Evolutionary conservation across 495 filamentous ascomycete species (phyloP), one percentile per base, ranked within the genome.

Genomic region (Penicillium antarcticum): DNA sequence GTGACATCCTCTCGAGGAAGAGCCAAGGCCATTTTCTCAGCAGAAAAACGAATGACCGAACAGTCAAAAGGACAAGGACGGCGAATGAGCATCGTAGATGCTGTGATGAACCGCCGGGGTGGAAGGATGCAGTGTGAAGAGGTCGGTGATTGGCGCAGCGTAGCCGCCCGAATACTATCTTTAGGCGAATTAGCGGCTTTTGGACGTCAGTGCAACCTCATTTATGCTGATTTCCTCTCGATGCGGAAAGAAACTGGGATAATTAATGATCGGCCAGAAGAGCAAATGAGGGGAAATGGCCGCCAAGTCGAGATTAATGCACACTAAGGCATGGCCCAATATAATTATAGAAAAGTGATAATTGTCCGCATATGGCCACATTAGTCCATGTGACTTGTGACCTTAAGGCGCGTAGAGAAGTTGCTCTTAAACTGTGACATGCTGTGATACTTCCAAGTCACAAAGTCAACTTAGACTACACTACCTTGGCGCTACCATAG

Each of bases 111-210:
- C 47, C 29, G 29, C 18, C 13, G 10, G 6, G 26, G 26, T 8
- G 13, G 16, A 41, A 37, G 14, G 29, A 42, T 34, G 47, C 18
- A 42, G 38, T 49, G 47, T 49, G 47, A 49, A 49, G 47, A 39
- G 26, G 13, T 10, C 12, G 26, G 18, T 49, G 47, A 42, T 49
- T 49, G 47, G 47, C 13, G 7, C 12, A 23, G 18, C 14, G 26
- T 49, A 49, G 38, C 37, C 47, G 47, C 47, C 47, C 37, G 37
- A 31, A 37, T 49, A 34, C 47, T 49, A 49, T 49, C 29, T 42
- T 49, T 49, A 49, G 47, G 16, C 18, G 34, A 42, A 49, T 49
- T 49, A 49, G 29, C 39, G 46, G 31, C 47, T 2, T 4, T 35
- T 10, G 10, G 5, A 23, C 3, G 34, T 29, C 14, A 36, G 16